Evolutionary conservation across 2,329 filamentous ascomycete species (phyloP).

Genomic region (Magnaporthales sp.): DNA sequence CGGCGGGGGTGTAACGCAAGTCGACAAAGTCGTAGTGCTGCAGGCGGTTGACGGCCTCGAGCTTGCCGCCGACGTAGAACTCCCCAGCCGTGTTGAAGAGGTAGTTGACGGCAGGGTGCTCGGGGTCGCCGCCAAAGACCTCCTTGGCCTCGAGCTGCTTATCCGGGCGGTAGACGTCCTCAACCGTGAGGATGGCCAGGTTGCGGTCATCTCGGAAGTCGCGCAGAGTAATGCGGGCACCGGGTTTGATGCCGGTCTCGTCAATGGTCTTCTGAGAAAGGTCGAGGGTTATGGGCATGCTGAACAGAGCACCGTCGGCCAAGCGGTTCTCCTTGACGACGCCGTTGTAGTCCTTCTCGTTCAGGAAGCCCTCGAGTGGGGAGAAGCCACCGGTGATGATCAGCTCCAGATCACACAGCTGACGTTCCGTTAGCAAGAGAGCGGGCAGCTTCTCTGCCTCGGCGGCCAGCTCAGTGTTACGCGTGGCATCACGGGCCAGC

Average conservation of each 20-base stretch:
- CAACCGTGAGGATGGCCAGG: constrained; percentile 88
- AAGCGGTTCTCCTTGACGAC: constrained; percentile 87
- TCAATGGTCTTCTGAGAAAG: constrained; percentile 68
- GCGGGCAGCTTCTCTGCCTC: constrained; percentile 86
- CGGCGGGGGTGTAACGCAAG: constrained; percentile 85
- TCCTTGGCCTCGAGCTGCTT: constrained; percentile 87
- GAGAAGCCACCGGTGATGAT: constrained; percentile 98
- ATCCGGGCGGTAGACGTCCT: constrained; percentile 91
- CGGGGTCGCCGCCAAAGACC: constrained; percentile 87
- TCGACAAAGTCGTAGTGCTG: constrained; percentile 99
- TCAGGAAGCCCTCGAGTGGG: constrained; percentile 97
- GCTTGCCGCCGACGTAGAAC: constrained; percentile 90
- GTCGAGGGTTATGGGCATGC: constrained; percentile 94
- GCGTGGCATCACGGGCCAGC: constrained; percentile 81
- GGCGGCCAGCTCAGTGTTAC: constrained; percentile 66
- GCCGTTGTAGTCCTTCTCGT: constrained; percentile 89
- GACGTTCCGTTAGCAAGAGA: constrained; percentile 79
- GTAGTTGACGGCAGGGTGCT: constrained; percentile 88
- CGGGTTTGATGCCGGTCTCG: constrained; percentile 65
- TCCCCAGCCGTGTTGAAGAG: constrained; percentile 74
- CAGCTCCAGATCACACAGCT: constrained; percentile 95
- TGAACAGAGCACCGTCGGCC: constrained; percentile 81
- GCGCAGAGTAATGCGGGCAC: constrained; percentile 76
- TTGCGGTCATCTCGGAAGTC: constrained; percentile 96
- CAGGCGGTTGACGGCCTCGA: constrained; percentile 88